Percentiles rank a stretch among this genome's conserved stretches.
phyloP scores from a whole-genome alignment of 129 eudicot genomes.

The Escallonia rubra region DNA sequence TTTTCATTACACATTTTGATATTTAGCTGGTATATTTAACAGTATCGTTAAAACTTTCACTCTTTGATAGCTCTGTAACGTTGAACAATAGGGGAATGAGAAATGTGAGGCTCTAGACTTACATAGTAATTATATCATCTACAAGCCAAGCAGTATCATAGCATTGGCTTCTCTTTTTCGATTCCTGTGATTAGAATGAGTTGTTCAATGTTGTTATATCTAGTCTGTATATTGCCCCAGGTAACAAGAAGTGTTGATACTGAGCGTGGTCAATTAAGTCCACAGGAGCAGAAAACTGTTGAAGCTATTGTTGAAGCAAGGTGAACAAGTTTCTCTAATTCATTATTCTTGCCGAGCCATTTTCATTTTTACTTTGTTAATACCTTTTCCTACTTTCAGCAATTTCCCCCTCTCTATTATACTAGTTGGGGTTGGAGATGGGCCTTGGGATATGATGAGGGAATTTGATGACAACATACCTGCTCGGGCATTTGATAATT shows the following conservation, averaged over 20 bases:
- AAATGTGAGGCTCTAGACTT: too few relatives aligned
- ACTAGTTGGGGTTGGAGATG: constrained; percentile 97
- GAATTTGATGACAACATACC: constrained; percentile 98
- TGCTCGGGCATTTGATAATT: constrained; percentile 91
- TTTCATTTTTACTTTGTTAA: not conserved
- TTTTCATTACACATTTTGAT: too few relatives aligned
- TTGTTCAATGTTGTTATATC: not conserved
- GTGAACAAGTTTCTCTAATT: constrained; percentile 24
- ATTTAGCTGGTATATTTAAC: too few relatives aligned
- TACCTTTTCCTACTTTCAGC: constrained; percentile 35
- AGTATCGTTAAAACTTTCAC: too few relatives aligned
- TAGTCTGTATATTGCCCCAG: constrained; percentile 28
- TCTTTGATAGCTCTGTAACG: too few relatives aligned
- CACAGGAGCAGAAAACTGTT: constrained; percentile 93
- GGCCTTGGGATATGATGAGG: constrained; percentile 99
- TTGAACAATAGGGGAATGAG: too few relatives aligned
- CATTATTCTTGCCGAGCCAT: not conserved
- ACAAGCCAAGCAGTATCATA: too few relatives aligned
- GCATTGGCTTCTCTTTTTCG: too few relatives aligned
- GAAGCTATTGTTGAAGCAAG: constrained; percentile 94
- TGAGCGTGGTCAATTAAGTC: constrained; percentile 66
- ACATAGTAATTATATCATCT: too few relatives aligned
- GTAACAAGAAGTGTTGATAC: constrained; percentile 98
- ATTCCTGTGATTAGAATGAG: too few relatives aligned
- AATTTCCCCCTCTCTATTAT: constrained; percentile 90